Evolutionary conservation across 2,329 filamentous ascomycete genomes (phyloP).

Genomic region (Stenocarpella maydis): DNA sequence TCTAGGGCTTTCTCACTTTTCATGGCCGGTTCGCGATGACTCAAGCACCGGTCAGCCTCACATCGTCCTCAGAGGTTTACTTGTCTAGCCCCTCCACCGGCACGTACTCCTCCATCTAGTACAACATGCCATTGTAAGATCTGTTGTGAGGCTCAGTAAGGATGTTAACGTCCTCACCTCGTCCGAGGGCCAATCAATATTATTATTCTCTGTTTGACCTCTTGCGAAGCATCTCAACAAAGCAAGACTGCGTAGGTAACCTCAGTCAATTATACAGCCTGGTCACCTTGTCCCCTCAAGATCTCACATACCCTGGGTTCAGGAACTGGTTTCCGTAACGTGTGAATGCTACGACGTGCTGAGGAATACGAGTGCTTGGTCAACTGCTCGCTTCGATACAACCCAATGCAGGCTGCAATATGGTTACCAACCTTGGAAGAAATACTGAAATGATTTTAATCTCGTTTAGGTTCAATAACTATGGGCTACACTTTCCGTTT

Average conservation of each 20-base stretch:
- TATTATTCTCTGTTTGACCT: no score
- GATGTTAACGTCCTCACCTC: no score
- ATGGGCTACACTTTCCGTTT: not conserved
- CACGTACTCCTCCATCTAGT: conserved; percentile 15
- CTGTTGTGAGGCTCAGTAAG: not conserved
- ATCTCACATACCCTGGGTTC: no score
- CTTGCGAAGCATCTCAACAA: no score
- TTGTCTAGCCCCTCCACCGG: conserved; percentile 4
- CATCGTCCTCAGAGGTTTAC: conserved; percentile 5
- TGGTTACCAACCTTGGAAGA: not conserved
- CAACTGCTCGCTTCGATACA: not conserved
- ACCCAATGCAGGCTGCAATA: not conserved
- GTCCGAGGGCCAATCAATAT: no score
- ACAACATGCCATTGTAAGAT: conserved; percentile 25
- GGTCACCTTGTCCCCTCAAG: no score
- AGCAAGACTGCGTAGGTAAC: no score
- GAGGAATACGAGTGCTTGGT: not conserved
- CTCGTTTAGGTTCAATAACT: not conserved
- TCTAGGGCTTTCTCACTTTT: no score
- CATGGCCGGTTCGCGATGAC: no score
- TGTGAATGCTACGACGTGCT: not conserved
- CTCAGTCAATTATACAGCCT: no score
- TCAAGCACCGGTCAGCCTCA: not conserved
- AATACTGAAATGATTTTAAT: not conserved
- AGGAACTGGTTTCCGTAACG: no score